These are phyloP conservation scores for Apiospora saccharicola DNA, from an alignment of 2,329 filamentous ascomycete species.

Conservation along the genomic window DNA sequence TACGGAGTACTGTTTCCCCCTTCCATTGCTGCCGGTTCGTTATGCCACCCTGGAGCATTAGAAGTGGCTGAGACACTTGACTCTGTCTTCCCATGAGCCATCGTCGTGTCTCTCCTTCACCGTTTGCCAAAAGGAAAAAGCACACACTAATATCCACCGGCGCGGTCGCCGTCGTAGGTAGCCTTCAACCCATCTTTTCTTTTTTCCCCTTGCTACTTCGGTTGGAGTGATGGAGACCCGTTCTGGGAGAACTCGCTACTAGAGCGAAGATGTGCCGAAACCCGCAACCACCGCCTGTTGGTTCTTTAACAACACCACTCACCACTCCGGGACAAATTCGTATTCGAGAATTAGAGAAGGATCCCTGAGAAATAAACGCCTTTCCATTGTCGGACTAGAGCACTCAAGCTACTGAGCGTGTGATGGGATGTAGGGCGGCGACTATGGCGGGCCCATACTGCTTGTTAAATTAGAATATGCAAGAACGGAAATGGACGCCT, in stretches of 20 bases:
- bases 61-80: constrained; percentile 5
- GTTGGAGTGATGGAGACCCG: constrained; percentile 7
- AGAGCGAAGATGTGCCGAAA: constrained; percentile 1
- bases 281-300: constrained; percentile 7
- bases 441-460: constrained; percentile 11
- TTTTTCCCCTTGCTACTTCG: not conserved
- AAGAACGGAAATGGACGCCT: constrained; percentile 21
- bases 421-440: not conserved
- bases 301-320: not conserved
- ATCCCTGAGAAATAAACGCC: not conserved
- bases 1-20: not conserved
- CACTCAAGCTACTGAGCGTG: not conserved
- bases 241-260: not conserved
- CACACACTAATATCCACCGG: constrained; percentile 10
- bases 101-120: constrained; percentile 23
- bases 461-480: constrained; percentile 19
- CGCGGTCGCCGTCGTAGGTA: not conserved
- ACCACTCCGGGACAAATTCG: constrained; percentile 1
- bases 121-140: constrained; percentile 21
- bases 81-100: not conserved
- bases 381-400: constrained; percentile 16
- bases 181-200: not conserved
- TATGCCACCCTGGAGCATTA: not conserved
- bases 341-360: constrained; percentile 16
- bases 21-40: constrained; percentile 1